phyloP scores from a whole-genome alignment of 345 rosid genomes.

The Erucastrum elatum region DNA sequence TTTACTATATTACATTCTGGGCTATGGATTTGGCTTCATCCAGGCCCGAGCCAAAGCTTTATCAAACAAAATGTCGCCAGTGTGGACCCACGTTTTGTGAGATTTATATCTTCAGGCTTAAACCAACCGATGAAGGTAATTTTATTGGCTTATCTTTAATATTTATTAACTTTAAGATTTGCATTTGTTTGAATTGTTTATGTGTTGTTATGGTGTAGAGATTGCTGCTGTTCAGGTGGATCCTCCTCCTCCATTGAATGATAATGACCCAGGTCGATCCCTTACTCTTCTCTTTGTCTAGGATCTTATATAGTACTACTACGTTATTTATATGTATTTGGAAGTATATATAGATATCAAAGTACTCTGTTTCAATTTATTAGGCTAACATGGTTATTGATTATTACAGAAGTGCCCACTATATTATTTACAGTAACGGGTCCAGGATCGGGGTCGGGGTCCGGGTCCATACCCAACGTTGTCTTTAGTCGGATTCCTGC shows the following conservation, averaged over 20 bases:
- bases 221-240: slow-evolving; percentile 18
- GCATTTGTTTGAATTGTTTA: not conserved
- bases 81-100: not conserved
- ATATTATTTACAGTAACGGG: no score
- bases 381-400: no score
- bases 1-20: slow-evolving; percentile 5
- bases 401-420: no score
- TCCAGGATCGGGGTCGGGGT: no score
- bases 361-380: no score
- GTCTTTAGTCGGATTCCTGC: no score
- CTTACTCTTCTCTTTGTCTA: not conserved
- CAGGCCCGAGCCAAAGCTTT: slow-evolving; percentile 6
- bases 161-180: not conserved
- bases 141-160: not conserved
- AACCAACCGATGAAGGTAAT: slow-evolving; percentile 17
- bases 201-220: slow-evolving; percentile 20
- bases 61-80: not conserved
- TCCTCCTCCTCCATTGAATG: slow-evolving; percentile 33
- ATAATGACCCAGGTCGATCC: not conserved
- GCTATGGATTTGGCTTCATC: slow-evolving; percentile 21
- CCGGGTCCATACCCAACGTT: no score
- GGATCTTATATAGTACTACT: not conserved
- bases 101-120: slow-evolving; percentile 5
- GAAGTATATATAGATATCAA: no score
- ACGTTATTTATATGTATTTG: no score